Base-by-base conservation (phyloP, 345 rosid species). In the Salix dunnii region DNA sequence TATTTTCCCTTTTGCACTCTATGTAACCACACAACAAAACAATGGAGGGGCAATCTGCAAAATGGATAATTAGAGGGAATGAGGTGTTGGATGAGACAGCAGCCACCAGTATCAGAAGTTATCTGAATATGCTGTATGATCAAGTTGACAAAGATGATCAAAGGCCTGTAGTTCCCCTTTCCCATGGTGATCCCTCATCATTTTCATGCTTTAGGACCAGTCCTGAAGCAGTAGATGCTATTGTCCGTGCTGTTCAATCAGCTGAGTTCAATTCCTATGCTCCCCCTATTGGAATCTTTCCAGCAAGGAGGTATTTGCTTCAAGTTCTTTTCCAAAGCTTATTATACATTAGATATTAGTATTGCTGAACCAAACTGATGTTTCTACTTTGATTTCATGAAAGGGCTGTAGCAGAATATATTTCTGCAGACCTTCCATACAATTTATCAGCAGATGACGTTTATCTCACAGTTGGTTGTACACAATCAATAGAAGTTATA, bases 181-280 rank as follows among this genome's bases (percentile, higher is more conserved):
- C 88, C 67, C 91, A 86, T 20, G 97, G 98, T n/a, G 93, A 93
- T 33, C 94, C 97, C 61, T 88, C 98, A 7, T 77, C 62, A n/a
- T 90, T 88, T 73, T 86, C 93, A 5, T 78, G 87, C 85, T 91
- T 89, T 77, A 84, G 89, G 7, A 89, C 94, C 33, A 14, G 76
- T 18, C 61, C 81, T 20, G 82, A 38, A 2, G 97, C 92, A 0
- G 93, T 81, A 76, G 88, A 91, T 61, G 94, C 93, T 64, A 63
- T 90, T 23, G 77, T 84, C 70, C 74, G 86, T 43, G 82, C 87
- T 40, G 68, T 93, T 31, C 81, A 85, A n/a, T 90, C 93, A 42
- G 88, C 81, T 14, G 68, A 88, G 60, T 78, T 66, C 80, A 91
- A 91, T 36, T 73, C 77, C n/a, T 91, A 93, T 75, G 27, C 84